Conservation (phyloP, 176 grass and related monocot species). For the Zea luxurians region DNA sequence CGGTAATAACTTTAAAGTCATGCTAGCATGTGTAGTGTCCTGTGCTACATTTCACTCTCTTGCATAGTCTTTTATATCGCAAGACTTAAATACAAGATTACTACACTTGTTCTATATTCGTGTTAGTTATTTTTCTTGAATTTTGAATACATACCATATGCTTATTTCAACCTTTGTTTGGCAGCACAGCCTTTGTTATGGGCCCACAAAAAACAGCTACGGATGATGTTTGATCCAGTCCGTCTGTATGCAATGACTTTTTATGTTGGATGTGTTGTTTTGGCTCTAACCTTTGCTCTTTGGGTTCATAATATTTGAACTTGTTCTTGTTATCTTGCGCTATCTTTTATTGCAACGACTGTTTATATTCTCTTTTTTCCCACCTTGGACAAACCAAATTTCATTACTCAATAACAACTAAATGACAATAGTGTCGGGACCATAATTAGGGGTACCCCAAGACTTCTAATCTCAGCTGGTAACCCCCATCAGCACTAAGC, state of each 20-base stretch:
- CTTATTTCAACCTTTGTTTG: conserved; percentile 54
- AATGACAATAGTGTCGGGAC: too few species aligned
- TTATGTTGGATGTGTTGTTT: conserved; percentile 72
- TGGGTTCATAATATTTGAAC: conserved; percentile 52
- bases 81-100: conserved; percentile 19
- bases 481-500: too few species aligned
- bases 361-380: neutral
- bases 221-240: conserved; percentile 93
- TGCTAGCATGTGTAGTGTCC: neutral
- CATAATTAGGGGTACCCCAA: too few species aligned
- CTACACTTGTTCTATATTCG: neutral
- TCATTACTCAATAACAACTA: too few species aligned
- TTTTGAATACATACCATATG: conserved; percentile 6
- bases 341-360: too few species aligned
- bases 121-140: conserved; percentile 7
- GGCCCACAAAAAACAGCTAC: conserved; percentile 62
- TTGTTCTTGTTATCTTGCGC: conserved; percentile 1
- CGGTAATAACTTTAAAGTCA: neutral
- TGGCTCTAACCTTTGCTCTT: conserved; percentile 82
- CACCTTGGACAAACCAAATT: too few species aligned
- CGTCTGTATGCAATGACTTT: conserved; percentile 68
- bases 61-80: conserved; percentile 69
- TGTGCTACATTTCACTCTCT: conserved; percentile 35
- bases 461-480: too few species aligned
- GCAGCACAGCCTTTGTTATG: conserved; percentile 87